Conservation (phyloP, 176 grass and related monocot species). For the Dactylis glomerata region DNA sequence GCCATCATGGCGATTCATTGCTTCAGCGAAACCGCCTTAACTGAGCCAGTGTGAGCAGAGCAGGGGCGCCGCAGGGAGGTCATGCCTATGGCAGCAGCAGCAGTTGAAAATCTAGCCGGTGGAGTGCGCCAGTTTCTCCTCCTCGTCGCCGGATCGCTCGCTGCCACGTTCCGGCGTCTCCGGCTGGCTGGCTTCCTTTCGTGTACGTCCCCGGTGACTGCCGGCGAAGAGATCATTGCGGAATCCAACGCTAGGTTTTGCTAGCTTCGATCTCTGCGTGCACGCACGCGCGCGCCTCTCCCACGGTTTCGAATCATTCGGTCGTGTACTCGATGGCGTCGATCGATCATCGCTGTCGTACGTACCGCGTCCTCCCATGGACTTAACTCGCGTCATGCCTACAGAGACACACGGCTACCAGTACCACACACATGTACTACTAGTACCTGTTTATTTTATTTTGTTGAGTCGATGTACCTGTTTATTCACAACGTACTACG, state of each 20-base stretch:
- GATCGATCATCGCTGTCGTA: not conserved
- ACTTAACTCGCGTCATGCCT: not conserved
- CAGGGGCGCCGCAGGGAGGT: not conserved
- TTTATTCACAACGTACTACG: no score
- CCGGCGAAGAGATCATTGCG: constrained; percentile 15
- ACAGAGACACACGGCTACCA: not conserved
- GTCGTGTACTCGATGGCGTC: constrained; percentile 14
- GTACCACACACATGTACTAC: not conserved
- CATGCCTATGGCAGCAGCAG: constrained; percentile 36
- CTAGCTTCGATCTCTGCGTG: not conserved
- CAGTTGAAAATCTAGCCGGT: not conserved
- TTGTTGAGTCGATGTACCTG: no score
- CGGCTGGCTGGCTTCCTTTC: no score
- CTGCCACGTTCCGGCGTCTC: not conserved
- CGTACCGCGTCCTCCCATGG: not conserved
- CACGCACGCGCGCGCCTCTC: not conserved
- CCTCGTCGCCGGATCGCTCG: not conserved
- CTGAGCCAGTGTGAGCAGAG: constrained; percentile 1
- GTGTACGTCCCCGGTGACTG: no score
- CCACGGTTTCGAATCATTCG: constrained; percentile 22
- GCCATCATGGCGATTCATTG: constrained; percentile 18
- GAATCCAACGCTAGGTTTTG: constrained; percentile 33
- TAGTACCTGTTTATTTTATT: not conserved
- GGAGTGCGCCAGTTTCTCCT: not conserved
- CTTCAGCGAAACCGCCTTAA: not conserved